phyloP scores from a whole-genome alignment of 768 basidiomycete species.

The Termitomyces sp. region DNA sequence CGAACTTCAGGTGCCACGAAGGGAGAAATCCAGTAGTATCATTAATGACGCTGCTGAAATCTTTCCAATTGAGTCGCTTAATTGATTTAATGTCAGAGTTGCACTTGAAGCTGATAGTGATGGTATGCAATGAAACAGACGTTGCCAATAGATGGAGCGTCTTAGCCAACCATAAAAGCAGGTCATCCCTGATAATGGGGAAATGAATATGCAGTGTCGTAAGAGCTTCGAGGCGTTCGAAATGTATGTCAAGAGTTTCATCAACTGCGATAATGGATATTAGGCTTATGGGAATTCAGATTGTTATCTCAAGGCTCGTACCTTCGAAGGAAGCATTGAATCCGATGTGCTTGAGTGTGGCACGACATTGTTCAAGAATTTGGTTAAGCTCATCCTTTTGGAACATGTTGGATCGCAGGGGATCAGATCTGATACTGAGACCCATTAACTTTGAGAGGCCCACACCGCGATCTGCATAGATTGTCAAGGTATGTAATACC shows the following conservation, averaged over 20 bases:
- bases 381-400: not conserved
- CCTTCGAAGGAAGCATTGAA: not conserved
- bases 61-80: not conserved
- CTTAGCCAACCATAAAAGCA: not conserved
- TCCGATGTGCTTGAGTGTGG: not conserved
- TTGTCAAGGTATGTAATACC: not conserved
- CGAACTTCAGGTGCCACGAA: not conserved
- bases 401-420: not conserved
- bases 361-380: not conserved
- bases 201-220: not conserved
- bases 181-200: not conserved
- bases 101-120: not conserved
- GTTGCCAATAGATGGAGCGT: not conserved
- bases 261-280: not conserved
- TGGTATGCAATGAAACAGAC: not conserved
- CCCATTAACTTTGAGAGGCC: not conserved
- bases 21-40: not conserved
- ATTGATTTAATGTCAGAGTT: not conserved
- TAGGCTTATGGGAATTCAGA: not conserved
- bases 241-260: not conserved
- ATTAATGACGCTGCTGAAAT: not conserved
- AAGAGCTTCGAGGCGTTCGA: not conserved
- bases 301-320: not conserved
- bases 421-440: not conserved
- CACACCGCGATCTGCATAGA: not conserved